These are phyloP conservation scores for Naganishia onofrii DNA, from an alignment of 768 basidiomycete species.

Conservation along the genomic window DNA sequence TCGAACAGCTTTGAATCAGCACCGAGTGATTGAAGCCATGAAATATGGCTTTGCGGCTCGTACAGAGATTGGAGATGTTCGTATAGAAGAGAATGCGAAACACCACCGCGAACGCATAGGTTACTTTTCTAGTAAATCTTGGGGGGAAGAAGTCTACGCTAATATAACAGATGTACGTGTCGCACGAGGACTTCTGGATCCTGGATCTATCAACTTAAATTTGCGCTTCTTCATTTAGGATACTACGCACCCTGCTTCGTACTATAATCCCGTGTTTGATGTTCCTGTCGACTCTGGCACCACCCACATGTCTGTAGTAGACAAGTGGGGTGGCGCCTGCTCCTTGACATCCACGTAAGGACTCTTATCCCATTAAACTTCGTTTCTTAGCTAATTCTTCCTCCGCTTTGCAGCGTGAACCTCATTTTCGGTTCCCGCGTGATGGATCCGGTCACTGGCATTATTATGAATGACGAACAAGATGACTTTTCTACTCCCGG, in stretches of 20 bases:
- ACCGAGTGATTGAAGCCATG: slow-evolving; percentile 76
- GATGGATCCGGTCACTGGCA: slow-evolving; percentile 78
- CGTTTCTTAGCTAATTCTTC: background rate
- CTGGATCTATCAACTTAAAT: slow-evolving; percentile 24
- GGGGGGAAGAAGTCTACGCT: slow-evolving; percentile 60
- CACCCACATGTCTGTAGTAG: slow-evolving; percentile 82
- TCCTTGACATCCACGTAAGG: slow-evolving; percentile 68
- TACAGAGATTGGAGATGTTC: slow-evolving; percentile 71
- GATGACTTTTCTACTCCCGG: slow-evolving; percentile 90
- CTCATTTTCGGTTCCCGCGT: slow-evolving; percentile 83
- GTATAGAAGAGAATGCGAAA: slow-evolving; percentile 8
- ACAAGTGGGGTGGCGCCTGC: slow-evolving; percentile 81
- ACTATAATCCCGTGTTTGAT: slow-evolving; percentile 81
- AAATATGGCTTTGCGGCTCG: slow-evolving; percentile 78
- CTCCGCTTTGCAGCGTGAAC: slow-evolving; percentile 60
- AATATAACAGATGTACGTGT: slow-evolving; percentile 78
- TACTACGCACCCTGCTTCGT: slow-evolving; percentile 71
- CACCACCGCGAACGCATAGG: slow-evolving; percentile 55
- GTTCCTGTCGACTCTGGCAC: slow-evolving; percentile 81
- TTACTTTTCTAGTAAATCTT: slow-evolving; percentile 59
- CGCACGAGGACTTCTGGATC: background rate
- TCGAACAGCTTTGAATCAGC: slow-evolving; percentile 63
- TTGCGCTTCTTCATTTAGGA: slow-evolving; percentile 57
- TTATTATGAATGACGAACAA: slow-evolving; percentile 85
- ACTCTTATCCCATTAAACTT: background rate